Conservation (phyloP, 2,329 filamentous ascomycete genomes). For the Plectosphaerella cucumerina region DNA sequence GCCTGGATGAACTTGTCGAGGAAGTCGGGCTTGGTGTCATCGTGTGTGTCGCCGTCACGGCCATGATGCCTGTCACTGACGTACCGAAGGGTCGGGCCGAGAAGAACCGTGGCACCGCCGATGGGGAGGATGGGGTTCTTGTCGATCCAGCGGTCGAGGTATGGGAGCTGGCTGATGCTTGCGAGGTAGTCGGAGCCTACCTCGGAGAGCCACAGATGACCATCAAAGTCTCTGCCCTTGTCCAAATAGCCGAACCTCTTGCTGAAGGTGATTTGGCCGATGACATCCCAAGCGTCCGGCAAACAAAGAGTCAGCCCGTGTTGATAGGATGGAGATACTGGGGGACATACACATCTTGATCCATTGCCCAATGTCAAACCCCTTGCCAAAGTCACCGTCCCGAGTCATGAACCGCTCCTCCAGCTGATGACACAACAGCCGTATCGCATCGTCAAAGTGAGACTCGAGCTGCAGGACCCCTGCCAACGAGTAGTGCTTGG, state of each 20-base stretch:
- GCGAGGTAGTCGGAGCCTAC: conserved; percentile 28
- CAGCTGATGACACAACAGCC: conserved; percentile 21
- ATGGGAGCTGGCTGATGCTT: conserved; percentile 20
- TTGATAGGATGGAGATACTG: conserved; percentile 15
- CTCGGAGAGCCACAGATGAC: conserved; percentile 22
- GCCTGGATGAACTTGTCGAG: conserved; percentile 29
- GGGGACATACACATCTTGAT: conserved; percentile 13
- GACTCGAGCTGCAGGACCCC: conserved; percentile 23
- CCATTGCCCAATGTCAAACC: background rate
- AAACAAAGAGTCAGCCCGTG: background rate
- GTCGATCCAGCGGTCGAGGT: conserved; percentile 20
- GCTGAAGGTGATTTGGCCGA: conserved; percentile 34
- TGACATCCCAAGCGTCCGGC: conserved; percentile 33
- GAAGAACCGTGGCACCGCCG: conserved; percentile 10
- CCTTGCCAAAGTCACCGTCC: conserved; percentile 12
- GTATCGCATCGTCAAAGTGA: conserved; percentile 24
- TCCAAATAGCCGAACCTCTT: conserved; percentile 36
- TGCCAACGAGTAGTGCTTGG: conserved; percentile 26
- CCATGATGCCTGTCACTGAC: conserved; percentile 7
- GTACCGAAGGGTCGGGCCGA: conserved; percentile 12
- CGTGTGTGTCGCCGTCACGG: background rate
- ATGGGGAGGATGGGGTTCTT: conserved; percentile 22
- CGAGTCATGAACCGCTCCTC: conserved; percentile 22
- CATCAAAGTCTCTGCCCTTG: conserved; percentile 28
- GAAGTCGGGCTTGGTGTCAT: conserved; percentile 18